These are phyloP conservation scores for Nakazawaea holstii DNA, from an alignment of 805 yeast genomes.

Conservation along the genomic window DNA sequence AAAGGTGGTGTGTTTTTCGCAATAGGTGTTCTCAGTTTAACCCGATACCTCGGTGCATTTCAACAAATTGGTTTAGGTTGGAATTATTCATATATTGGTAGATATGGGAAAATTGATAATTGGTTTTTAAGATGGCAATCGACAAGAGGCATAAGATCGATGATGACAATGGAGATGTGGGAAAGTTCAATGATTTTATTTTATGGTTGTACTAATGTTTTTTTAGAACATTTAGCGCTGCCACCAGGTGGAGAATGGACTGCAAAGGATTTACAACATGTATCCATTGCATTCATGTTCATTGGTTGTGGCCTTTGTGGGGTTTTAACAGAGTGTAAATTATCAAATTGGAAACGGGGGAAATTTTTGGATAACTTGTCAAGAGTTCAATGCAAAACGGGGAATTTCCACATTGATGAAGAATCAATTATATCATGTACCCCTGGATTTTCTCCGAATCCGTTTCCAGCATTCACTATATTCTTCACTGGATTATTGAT, in stretches of 20 bases:
- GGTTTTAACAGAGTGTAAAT: conserved; percentile 65
- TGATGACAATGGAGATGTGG: conserved; percentile 77
- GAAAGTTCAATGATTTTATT: conserved; percentile 78
- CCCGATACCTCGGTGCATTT: conserved; percentile 84
- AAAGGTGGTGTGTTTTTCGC: conserved; percentile 87
- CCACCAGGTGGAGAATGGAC: conserved; percentile 78
- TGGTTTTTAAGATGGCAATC: conserved; percentile 36
- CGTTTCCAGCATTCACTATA: conserved; percentile 88
- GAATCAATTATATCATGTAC: conserved; percentile 27
- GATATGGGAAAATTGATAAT: conserved; percentile 17
- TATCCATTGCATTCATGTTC: conserved; percentile 84
- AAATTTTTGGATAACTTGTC: conserved; percentile 16
- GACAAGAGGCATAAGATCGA: conserved; percentile 21
- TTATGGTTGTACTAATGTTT: conserved; percentile 86
- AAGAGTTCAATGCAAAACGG: conserved; percentile 10
- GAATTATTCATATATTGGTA: conserved; percentile 45
- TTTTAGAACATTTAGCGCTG: conserved; percentile 85
- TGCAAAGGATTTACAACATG: conserved; percentile 87
- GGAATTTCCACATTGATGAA: conserved; percentile 15
- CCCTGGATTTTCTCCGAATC: conserved; percentile 86
- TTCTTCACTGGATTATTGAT: conserved; percentile 95
- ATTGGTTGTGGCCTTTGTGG: conserved; percentile 94
- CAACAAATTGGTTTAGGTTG: conserved; percentile 82
- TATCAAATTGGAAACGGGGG: conserved; percentile 51
- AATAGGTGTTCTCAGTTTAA: conserved; percentile 73